Evolutionary conservation across 768 basidiomycete genomes (phyloP).

Genomic region (Tylopilus sp.): DNA sequence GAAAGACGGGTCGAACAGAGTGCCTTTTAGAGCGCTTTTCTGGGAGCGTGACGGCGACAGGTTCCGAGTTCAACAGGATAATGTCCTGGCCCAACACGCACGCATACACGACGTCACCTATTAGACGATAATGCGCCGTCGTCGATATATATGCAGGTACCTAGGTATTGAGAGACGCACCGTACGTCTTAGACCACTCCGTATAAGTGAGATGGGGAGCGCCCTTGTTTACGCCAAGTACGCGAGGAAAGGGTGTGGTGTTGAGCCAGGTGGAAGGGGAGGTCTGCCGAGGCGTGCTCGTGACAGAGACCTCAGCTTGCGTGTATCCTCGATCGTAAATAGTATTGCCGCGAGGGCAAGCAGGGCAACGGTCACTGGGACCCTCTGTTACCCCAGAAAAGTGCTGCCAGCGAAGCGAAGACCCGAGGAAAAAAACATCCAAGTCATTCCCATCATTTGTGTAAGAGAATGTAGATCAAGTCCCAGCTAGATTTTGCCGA

Average conservation of each 20-base stretch:
- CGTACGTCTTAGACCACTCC: no score
- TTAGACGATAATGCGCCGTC: no score
- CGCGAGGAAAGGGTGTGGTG: conserved; percentile 10
- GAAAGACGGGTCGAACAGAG: conserved; percentile 28
- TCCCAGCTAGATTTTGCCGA: no score
- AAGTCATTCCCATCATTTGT: no score
- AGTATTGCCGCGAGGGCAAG: neutral
- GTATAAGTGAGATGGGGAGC: conserved; percentile 11
- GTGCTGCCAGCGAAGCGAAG: no score
- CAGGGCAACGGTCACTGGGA: neutral
- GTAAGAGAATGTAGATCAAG: no score
- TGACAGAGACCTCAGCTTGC: no score
- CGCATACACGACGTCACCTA: conserved; percentile 7
- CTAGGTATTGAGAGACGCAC: no score
- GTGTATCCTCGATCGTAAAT: neutral
- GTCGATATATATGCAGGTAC: no score
- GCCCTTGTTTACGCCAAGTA: conserved; percentile 4
- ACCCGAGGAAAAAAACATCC: no score
- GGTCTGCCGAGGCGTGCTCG: neutral
- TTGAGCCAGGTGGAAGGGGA: conserved; percentile 19
- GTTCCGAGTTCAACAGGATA: no score
- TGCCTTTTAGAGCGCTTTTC: conserved; percentile 53
- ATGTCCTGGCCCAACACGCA: conserved; percentile 40
- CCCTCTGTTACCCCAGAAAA: no score
- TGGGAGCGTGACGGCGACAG: conserved; percentile 45